Percentiles rank a stretch among this genome's conserved stretches.
phyloP scores from a whole-genome alignment of 2,329 filamentous ascomycete genomes.

The Beauveria rudraprayagi region DNA sequence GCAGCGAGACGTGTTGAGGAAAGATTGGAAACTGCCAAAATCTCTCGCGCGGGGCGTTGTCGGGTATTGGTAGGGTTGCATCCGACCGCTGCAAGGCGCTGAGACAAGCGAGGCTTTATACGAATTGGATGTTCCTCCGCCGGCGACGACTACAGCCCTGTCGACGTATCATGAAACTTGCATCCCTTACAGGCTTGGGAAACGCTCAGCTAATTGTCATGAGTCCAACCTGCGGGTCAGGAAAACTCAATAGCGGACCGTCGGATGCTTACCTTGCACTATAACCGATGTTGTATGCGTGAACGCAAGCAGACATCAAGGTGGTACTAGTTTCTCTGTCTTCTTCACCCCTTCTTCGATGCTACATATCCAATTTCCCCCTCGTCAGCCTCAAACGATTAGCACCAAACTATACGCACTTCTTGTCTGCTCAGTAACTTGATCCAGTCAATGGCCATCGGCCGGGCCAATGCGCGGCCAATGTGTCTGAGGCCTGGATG shows the following conservation, averaged over 20 bases:
- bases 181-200: not conserved
- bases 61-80: not conserved
- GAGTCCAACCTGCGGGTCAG: not conserved
- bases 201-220: not conserved
- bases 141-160: not conserved
- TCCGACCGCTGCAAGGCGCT: not conserved
- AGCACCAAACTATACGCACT: not conserved
- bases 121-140: not conserved
- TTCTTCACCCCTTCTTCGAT: no score
- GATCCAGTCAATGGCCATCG: not conserved
- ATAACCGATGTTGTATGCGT: not conserved
- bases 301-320: slow-evolving; percentile 1
- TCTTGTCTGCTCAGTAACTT: not conserved
- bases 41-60: not conserved
- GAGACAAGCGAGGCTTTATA: slow-evolving; percentile 1
- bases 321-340: not conserved
- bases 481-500: not conserved
- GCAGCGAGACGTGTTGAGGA: not conserved
- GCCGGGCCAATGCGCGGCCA: not conserved
- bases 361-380: not conserved
- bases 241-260: not conserved
- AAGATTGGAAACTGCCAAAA: not conserved
- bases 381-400: not conserved
- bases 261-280: not conserved
- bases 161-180: not conserved